Percentiles rank a stretch among this genome's conserved stretches.
These are phyloP conservation scores for Peronospora destructor DNA, from an alignment of 352 stramenopile genomes.

Conservation along the genomic window DNA sequence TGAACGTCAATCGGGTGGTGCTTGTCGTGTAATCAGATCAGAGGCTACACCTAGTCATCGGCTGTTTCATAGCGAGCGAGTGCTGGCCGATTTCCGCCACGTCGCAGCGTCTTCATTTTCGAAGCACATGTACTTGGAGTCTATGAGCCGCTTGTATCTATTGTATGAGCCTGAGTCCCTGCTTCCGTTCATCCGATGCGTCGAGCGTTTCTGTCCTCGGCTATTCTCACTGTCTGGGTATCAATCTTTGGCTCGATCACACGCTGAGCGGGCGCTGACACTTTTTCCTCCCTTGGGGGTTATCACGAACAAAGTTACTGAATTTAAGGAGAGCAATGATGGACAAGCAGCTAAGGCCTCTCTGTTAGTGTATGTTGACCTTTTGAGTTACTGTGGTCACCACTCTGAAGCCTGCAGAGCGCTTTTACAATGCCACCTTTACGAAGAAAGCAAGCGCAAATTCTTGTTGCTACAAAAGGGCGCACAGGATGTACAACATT, in stretches of 20 bases:
- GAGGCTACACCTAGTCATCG: slow-evolving; percentile 49
- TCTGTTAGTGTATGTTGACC: slow-evolving; percentile 53
- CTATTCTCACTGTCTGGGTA: slow-evolving; percentile 57
- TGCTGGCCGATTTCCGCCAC: slow-evolving; percentile 59
- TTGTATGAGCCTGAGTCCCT: slow-evolving; percentile 52
- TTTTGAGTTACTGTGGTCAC: slow-evolving; percentile 48
- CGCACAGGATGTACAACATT: slow-evolving; percentile 13
- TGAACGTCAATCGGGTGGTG: background rate
- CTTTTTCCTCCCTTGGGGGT: slow-evolving; percentile 52
- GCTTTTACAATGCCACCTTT: slow-evolving; percentile 57
- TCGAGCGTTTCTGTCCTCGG: slow-evolving; percentile 54
- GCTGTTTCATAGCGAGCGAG: slow-evolving; percentile 79
- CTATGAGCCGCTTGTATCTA: slow-evolving; percentile 72
- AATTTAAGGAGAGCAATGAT: slow-evolving; percentile 15
- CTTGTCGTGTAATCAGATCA: slow-evolving; percentile 6
- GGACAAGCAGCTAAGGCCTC: slow-evolving; percentile 23
- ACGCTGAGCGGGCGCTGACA: slow-evolving; percentile 59
- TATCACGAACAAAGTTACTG: slow-evolving; percentile 34
- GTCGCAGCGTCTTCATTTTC: slow-evolving; percentile 65
- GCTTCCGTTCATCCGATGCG: slow-evolving; percentile 52
- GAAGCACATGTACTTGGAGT: slow-evolving; percentile 86
- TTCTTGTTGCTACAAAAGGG: slow-evolving; percentile 26
- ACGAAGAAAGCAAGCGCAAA: slow-evolving; percentile 48
- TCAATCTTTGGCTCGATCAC: slow-evolving; percentile 34
- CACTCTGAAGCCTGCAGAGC: slow-evolving; percentile 48